Evolutionary conservation across 345 rosid species (phyloP), one percentile per base, ranked within the genome.

Genomic region (Melastoma malabathricum): DNA sequence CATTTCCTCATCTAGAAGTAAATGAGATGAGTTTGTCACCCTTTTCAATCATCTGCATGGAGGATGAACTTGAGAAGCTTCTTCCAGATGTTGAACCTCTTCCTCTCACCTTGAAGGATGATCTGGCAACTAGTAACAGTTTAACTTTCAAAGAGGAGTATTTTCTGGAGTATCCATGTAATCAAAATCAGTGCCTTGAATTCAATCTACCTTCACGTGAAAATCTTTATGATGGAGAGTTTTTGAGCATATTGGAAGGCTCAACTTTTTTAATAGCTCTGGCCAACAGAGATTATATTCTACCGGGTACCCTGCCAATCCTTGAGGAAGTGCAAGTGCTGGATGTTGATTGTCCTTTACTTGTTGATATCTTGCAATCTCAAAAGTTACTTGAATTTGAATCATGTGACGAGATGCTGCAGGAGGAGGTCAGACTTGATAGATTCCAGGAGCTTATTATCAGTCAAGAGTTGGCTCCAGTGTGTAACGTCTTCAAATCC

Each of bases 401-500:
- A 51, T 43, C 55, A 55, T 79, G 80, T 54, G 51, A 62, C 17
- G 62, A 60, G 67, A 64, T 77, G 69, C 72, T 79, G 64, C 63
- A 58, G 54, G 78, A 80, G 59, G 84, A 77, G 57, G 56, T 63
- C 81, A 79, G 66, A 64, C 83, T 81, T 51, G 82, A 83, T 71
- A 72, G 60, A 64, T 81, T 77, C 54, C 70, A 70, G 61, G 88
- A 87, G 16, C 56, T 87, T 78, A 68, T 87, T 64, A 77, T 84
- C 58, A 72, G 72, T 68, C 66, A 46, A 44, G 98, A 87, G 71
- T 79, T 92, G 54, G 75, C 81, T 51, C 72, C 72, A 50, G 67
- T 54, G 53, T 95, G 87, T 73, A 95, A 75, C 58, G 64, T 66
- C 51, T 92, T 92, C 67, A 84, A 64, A 70, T 79, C 97, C 52